Evolutionary conservation across 2,329 filamentous ascomycete species (phyloP).

Genomic region (Fusarium sp.): DNA sequence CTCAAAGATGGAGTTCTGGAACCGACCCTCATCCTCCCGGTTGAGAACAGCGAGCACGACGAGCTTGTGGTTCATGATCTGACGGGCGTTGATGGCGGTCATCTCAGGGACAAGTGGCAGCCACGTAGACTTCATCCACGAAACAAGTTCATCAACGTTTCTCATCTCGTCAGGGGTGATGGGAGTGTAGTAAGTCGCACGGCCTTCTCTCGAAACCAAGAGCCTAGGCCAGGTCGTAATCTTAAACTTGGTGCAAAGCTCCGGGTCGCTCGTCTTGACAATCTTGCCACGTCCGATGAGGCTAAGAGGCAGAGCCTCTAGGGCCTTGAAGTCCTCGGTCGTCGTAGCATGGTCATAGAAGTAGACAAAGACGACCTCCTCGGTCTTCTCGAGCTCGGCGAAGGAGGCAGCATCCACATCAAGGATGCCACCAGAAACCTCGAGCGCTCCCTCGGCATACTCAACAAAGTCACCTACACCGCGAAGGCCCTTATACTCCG

Average conservation of each 20-base stretch:
- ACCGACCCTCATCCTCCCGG: conserved; percentile 79
- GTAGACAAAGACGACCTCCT: conserved; percentile 96
- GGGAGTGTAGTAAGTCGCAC: conserved; percentile 87
- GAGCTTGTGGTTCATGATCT: conserved; percentile 93
- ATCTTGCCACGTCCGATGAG: conserved; percentile 91
- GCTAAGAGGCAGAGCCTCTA: conserved; percentile 85
- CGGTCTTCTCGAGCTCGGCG: conserved; percentile 84
- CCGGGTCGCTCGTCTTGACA: conserved; percentile 85
- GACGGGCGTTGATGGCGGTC: conserved; percentile 86
- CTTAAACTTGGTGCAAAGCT: conserved; percentile 83
- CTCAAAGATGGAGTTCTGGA: conserved; percentile 79
- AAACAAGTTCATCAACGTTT: conserved; percentile 76
- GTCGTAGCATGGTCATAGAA: conserved; percentile 97
- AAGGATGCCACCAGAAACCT: conserved; percentile 75
- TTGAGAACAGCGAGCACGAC: conserved; percentile 93
- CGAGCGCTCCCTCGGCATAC: conserved; percentile 86
- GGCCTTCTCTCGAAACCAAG: conserved; percentile 85
- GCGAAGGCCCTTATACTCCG: conserved; percentile 91
- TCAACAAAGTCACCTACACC: conserved; percentile 88
- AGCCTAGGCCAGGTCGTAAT: conserved; percentile 97
- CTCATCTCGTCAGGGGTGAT: conserved; percentile 92
- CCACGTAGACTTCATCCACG: conserved; percentile 98
- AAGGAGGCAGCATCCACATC: conserved; percentile 81
- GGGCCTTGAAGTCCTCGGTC: conserved; percentile 85
- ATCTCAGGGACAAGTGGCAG: conserved; percentile 94